Conservation (phyloP, 2,329 filamentous ascomycete species). For the Peltaster fructicola region DNA sequence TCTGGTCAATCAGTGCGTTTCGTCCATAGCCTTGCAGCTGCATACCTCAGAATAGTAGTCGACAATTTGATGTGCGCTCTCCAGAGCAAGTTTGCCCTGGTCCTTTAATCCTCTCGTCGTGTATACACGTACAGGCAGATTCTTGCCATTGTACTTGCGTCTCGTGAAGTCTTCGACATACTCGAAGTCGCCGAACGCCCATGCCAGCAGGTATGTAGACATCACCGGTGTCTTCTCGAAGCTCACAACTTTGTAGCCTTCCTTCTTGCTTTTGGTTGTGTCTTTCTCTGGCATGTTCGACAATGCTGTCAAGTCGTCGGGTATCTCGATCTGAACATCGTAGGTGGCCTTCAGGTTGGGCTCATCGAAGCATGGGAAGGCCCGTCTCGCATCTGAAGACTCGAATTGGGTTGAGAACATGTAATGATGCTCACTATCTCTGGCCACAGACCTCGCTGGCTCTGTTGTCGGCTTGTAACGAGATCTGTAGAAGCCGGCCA, state of each 20-base stretch:
- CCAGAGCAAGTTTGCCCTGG: conserved; percentile 73
- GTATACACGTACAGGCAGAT: conserved; percentile 84
- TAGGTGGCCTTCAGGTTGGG: conserved; percentile 94
- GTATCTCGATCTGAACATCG: conserved; percentile 82
- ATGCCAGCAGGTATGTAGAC: conserved; percentile 77
- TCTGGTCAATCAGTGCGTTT: conserved; percentile 19
- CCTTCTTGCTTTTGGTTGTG: conserved; percentile 49
- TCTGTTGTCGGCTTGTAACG: conserved; percentile 72
- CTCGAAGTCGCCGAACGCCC: conserved; percentile 94
- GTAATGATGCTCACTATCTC: conserved; percentile 45
- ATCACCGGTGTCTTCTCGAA: conserved; percentile 78
- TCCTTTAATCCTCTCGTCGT: conserved; percentile 88
- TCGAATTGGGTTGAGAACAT: conserved; percentile 94
- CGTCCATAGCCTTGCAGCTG: background rate
- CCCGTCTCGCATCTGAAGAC: conserved; percentile 81
- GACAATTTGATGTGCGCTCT: conserved; percentile 82
- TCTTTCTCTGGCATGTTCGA: conserved; percentile 91
- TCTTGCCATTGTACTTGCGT: conserved; percentile 78
- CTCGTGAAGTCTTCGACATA: conserved; percentile 85
- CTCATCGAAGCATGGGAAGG: conserved; percentile 97
- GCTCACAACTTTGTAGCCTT: conserved; percentile 44
- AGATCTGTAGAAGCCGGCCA: conserved; percentile 86
- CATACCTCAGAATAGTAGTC: conserved; percentile 77
- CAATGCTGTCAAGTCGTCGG: conserved; percentile 69
- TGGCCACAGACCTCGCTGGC: conserved; percentile 60